Evolutionary conservation across 768 basidiomycete species (phyloP), one percentile per base, ranked within the genome.

Genomic region (Dentipellis sp.): DNA sequence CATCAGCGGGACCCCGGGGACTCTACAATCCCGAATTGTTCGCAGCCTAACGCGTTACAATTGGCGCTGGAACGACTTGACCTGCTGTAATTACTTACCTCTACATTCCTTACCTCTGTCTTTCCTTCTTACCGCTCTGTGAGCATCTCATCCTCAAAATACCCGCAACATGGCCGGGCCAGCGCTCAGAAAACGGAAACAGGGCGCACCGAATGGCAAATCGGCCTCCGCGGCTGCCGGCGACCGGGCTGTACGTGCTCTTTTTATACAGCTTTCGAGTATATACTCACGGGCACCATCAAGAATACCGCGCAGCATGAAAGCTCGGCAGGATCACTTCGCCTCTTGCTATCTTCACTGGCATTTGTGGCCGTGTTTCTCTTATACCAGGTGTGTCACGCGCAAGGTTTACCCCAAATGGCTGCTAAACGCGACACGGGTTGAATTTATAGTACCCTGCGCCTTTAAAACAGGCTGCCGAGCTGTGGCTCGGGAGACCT

Each of bases 91-190:
- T 29, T 6, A 29, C 29, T n/a, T n/a, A n/a, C 29, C 3, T 29
- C 29, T n/a, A n/a, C n/a, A n/a, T n/a, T 29, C 29, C 6, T 29
- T 29, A 3, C 6, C 29, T 29, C 29, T 29, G 3, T 29, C 29
- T 29, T 6, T 29, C 29, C 29, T 29, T 88, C 69, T 78, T 78
- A n/a, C 86, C 86, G 54, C 64, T 84, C 42, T 82, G 86, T 61
- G 82, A 86, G 67, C 72, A 76, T 58, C 64, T 83, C 16, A 73
- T 80, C 2, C 60, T 70, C 0, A 45, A 63, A 10, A 29, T 60
- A 62, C 53, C 58, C 68, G 2, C 29, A 29, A 29, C 10, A 50
- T 50, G 48, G 22, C 42, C n/a, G 42, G 10, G 19, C 48, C 48
- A 50, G 10, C 9, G 14, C 19, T 35, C 22, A 50, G 48, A 50